These are phyloP conservation scores for Aspergillus felis DNA, from an alignment of 2,329 filamentous ascomycete species.

Conservation along the genomic window DNA sequence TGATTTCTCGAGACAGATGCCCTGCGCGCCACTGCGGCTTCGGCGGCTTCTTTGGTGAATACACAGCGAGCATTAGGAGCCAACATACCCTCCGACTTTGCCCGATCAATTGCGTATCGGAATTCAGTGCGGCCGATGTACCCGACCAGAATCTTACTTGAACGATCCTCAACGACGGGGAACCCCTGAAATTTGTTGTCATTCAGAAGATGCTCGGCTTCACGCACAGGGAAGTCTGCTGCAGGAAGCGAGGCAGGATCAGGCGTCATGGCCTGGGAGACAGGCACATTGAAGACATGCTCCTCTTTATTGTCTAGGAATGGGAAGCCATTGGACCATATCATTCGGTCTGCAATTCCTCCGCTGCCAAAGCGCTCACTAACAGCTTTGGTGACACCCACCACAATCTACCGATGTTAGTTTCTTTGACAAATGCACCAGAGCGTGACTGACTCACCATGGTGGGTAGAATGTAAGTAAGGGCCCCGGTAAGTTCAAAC, in stretches of 20 bases:
- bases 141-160: conserved; percentile 70
- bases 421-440: background rate
- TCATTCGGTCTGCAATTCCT: conserved; percentile 96
- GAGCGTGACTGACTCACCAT: conserved; percentile 56
- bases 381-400: conserved; percentile 92
- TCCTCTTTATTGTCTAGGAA: conserved; percentile 98
- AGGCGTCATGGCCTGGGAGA: conserved; percentile 82
- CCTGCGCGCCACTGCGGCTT: conserved; percentile 28
- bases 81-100: conserved; percentile 65
- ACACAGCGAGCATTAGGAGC: conserved; percentile 66
- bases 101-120: conserved; percentile 80
- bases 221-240: conserved; percentile 68
- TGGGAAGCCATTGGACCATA: conserved; percentile 96
- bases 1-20: conserved; percentile 22
- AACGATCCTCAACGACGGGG: conserved; percentile 75
- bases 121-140: conserved; percentile 93
- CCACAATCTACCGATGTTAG: conserved; percentile 63
- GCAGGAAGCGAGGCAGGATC: conserved; percentile 71
- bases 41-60: conserved; percentile 58
- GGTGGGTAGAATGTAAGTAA: conserved; percentile 94
- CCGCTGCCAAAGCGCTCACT: conserved; percentile 89
- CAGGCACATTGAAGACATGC: conserved; percentile 91
- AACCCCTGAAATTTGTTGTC: conserved; percentile 88
- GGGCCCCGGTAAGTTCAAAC: conserved; percentile 96
- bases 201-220: conserved; percentile 70